Base-by-base conservation (phyloP, 768 basidiomycete species). In the Kwoniella mangroviensis region DNA sequence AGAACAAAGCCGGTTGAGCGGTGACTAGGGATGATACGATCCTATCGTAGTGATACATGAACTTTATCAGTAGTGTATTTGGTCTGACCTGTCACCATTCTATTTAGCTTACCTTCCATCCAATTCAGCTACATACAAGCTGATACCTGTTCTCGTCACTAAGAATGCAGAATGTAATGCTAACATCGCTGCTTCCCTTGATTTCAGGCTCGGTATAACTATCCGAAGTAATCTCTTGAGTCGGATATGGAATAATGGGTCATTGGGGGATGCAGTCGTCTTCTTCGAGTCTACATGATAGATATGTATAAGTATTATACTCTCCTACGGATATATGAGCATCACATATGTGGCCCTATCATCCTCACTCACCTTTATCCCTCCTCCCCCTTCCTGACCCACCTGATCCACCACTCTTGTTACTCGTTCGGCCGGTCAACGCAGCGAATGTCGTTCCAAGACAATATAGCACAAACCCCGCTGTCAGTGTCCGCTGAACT, bases 1-100 rank as follows among this genome's bases (percentile, higher is more conserved):
- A 86, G 85, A 98, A 98, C 63, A 89, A 86, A 2, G 86, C 74
- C 2, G 92, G 89, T 76, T 90, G 89, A 7, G 92, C 93, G 66
- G 94, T 90, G 41, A 99, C 96, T 11, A 99, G 88, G 57, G 92
- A 93, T 3, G 95, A 93, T 4, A 98, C 96, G 74, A 98, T 98
- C 80, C 93, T 95, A 63, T 22, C 28, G 1, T 4, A 42, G n/a
- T 13, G 12, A 28, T 52, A 57, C 53, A 6, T n/a, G 21, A 54
- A n/a, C 15, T 21, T 2, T 21, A 11, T 24, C 53, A 19, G 11
- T 2, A 24, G 53, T 54, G 0, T 11, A 1, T 54, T 21, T 54
- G 15, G 53, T 19, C 9, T 10, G 28, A 41, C 53, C 1, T 10
- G 21, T 41, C 58, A 52, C 26, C 24, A 64, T 10, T 17, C 17